phyloP scores from a whole-genome alignment of 1,284 basidiomycete species.

The Papiliotrema fonsecae region DNA sequence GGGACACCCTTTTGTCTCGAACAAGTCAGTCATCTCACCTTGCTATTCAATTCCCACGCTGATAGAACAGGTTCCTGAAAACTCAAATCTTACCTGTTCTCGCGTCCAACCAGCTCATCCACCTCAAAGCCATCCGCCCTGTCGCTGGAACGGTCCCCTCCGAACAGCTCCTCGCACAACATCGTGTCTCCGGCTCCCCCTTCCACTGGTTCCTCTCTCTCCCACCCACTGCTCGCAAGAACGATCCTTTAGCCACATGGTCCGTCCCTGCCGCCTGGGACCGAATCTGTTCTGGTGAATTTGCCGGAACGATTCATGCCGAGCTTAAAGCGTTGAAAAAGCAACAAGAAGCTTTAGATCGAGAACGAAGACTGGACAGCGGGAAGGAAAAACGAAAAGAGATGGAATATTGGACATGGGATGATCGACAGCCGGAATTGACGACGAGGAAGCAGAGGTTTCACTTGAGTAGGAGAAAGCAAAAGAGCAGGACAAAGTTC shows the following conservation, averaged over 20 bases:
- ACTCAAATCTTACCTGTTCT: slow-evolving; percentile 36
- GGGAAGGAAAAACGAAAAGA: slow-evolving; percentile 15
- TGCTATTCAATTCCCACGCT: too few relatives aligned
- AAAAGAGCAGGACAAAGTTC: slow-evolving; percentile 19
- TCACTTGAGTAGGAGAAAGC: slow-evolving; percentile 32
- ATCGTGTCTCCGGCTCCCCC: neutral
- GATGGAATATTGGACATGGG: slow-evolving; percentile 25
- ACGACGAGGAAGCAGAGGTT: slow-evolving; percentile 29
- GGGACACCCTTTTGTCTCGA: slow-evolving; percentile 38
- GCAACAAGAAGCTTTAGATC: slow-evolving; percentile 1
- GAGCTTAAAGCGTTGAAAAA: slow-evolving; percentile 3
- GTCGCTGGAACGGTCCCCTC: neutral
- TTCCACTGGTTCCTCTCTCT: neutral
- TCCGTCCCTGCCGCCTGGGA: neutral
- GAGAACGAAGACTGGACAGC: slow-evolving; percentile 4
- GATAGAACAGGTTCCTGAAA: slow-evolving; percentile 39
- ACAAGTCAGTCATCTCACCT: slow-evolving; percentile 28
- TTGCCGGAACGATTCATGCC: slow-evolving; percentile 4
- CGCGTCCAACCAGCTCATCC: slow-evolving; percentile 31
- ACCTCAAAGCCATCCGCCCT: slow-evolving; percentile 12
- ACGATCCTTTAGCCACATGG: neutral
- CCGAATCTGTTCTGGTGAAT: slow-evolving; percentile 2
- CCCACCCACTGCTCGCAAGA: neutral
- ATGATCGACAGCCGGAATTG: slow-evolving; percentile 22
- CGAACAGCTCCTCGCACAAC: slow-evolving; percentile 2